Evolutionary conservation across 1,139 yeast species (phyloP), one percentile per base, ranked within the genome.

Genomic region (Zhuliangozyma parablackwelliae): DNA sequence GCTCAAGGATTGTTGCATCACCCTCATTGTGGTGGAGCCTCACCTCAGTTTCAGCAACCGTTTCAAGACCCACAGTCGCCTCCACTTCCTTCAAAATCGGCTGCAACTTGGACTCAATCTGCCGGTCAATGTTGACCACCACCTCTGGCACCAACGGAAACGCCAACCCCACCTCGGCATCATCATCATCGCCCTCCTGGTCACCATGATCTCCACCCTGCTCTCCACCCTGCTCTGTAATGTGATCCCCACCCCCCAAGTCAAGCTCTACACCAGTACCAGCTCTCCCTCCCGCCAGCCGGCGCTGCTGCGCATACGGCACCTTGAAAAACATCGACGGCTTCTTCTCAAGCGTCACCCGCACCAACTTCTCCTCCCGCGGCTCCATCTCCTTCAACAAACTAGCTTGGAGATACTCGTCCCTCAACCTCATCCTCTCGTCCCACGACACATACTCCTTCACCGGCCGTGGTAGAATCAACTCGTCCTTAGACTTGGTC

Each of bases 401-500:
- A 16, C 35, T 35, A 12, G 26, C 27, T 21, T 36, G 33, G 8
- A 45, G 30, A 21, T 26, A 23, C 10, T 49, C 45, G 39, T 69
- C 72, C 35, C 76, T 50, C 28, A 59, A 51, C 7, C 48, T 33
- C 31, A 67, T 46, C 21, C 74, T 45, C 31, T 64, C 63, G 29
- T 59, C 53, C 75, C 75, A 69, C 0, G 75, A 58, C n/a, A 64
- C 42, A 41, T 57, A 68, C 13, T 56, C 51, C 39, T 57, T 59
- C 8, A 58, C 58, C 32, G 51, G 57, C 37, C 56, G 60, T 1
- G 69, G 65, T 31, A 58, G 42, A 9, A 69, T 59, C 13, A 69
- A 53, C 32, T 67, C 73, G 29, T 69, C 75, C 39, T 65, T 65
- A 1, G 74, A 59, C 41, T 65, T 68, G 10, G 59, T 47, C 26